These are phyloP conservation scores for Aspergillus funiculosus DNA, from an alignment of 495 filamentous ascomycete species.

Conservation along the genomic window DNA sequence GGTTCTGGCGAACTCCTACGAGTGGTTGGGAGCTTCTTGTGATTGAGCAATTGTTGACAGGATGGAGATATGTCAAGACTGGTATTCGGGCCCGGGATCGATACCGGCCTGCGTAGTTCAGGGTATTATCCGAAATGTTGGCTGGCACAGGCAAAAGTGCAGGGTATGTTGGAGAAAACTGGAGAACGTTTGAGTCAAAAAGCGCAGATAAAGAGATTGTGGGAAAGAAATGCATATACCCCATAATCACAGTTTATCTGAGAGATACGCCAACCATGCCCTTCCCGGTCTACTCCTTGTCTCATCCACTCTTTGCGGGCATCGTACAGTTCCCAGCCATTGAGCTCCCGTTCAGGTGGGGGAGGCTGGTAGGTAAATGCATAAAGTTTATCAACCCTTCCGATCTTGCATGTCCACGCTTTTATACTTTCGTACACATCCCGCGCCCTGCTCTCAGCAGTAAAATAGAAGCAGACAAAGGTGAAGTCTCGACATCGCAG, in stretches of 20 bases:
- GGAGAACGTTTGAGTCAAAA: constrained; percentile 25
- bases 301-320: constrained; percentile 71
- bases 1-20: constrained; percentile 78
- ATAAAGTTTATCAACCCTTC: constrained; percentile 82
- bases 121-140: constrained; percentile 87
- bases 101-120: constrained; percentile 89
- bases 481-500: constrained; percentile 88
- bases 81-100: constrained; percentile 85
- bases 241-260: constrained; percentile 80
- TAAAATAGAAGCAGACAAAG: constrained; percentile 86
- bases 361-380: constrained; percentile 81
- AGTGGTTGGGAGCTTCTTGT: constrained; percentile 91
- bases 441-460: constrained; percentile 62
- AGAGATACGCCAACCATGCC: constrained; percentile 82
- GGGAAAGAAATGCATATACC: constrained; percentile 32
- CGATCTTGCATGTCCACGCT: constrained; percentile 72
- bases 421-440: constrained; percentile 90
- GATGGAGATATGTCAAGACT: constrained; percentile 85
- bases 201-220: constrained; percentile 1
- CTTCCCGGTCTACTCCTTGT: constrained; percentile 74
- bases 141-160: constrained; percentile 75
- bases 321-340: constrained; percentile 89
- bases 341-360: constrained; percentile 63
- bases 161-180: constrained; percentile 97
- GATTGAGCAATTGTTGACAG: constrained; percentile 94